Conservation (phyloP, 176 grass and related monocot species). For the Miscanthus lutarioriparius region DNA sequence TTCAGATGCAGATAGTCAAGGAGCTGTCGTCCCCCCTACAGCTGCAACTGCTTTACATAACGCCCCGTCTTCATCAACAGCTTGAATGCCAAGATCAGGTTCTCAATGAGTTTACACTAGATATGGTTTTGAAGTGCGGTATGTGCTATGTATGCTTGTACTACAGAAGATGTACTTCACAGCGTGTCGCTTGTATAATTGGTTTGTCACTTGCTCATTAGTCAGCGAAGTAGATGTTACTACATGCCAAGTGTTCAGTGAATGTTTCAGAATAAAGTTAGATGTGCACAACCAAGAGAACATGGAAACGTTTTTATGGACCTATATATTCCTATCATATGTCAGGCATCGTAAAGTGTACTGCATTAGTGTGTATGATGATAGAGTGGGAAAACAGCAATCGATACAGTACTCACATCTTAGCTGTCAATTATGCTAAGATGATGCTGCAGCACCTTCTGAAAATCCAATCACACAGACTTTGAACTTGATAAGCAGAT, state of each 20-base stretch:
- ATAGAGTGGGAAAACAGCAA: background rate
- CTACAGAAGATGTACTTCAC: background rate
- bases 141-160: background rate
- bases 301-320: background rate
- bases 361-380: background rate
- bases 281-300: too few relatives aligned
- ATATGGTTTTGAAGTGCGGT: background rate
- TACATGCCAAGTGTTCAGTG: too few relatives aligned
- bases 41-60: background rate
- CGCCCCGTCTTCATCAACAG: slow-evolving; percentile 30
- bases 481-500: background rate
- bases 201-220: background rate
- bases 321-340: background rate
- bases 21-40: background rate
- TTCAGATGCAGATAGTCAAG: background rate
- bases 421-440: background rate
- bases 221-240: too few relatives aligned
- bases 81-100: slow-evolving; percentile 26
- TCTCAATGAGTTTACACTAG: slow-evolving; percentile 24
- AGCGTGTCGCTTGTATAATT: background rate
- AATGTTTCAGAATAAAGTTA: too few relatives aligned
- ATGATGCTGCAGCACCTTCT: background rate
- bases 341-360: background rate
- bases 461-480: background rate
- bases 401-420: background rate